phyloP scores from a whole-genome alignment of 208 protist species.

The Balamuthia mandrillaris region DNA sequence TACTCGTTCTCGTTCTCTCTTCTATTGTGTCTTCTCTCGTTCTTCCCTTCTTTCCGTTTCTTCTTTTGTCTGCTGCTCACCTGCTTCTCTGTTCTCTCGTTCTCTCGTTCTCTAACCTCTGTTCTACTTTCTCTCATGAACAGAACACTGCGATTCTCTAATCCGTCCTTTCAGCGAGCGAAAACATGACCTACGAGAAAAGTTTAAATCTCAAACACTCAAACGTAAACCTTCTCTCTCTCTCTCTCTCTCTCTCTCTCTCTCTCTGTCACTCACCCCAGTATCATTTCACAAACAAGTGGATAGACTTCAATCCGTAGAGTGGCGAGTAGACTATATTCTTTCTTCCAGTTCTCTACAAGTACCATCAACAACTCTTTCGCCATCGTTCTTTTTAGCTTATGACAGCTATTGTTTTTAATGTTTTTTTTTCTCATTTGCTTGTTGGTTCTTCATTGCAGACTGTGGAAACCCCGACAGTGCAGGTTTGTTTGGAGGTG shows the following conservation, averaged over 20 bases:
- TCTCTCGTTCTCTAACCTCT: no score
- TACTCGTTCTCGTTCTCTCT: not conserved
- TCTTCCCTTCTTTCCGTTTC: not conserved
- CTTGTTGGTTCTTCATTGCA: not conserved
- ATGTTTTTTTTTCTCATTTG: not conserved
- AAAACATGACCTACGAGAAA: constrained; percentile 43
- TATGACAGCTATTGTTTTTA: not conserved
- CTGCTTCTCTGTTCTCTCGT: not conserved
- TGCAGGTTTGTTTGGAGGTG: not conserved
- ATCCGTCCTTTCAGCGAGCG: constrained; percentile 37
- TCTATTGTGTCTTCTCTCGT: not conserved
- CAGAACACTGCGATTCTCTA: constrained; percentile 53
- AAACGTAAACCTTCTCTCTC: constrained; percentile 16
- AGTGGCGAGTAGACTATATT: constrained; percentile 58
- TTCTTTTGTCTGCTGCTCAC: not conserved
- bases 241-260: not conserved
- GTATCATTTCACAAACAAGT: constrained; percentile 9
- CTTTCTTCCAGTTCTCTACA: not conserved
- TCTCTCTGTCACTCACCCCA: not conserved
- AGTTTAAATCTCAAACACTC: constrained; percentile 44
- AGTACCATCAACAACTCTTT: not conserved
- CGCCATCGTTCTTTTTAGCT: not conserved
- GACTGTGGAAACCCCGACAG: not conserved
- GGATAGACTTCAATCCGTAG: constrained; percentile 12
- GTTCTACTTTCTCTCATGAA: no score